Conservation (phyloP, 805 yeast genomes). For the Candida odintsovae region DNA sequence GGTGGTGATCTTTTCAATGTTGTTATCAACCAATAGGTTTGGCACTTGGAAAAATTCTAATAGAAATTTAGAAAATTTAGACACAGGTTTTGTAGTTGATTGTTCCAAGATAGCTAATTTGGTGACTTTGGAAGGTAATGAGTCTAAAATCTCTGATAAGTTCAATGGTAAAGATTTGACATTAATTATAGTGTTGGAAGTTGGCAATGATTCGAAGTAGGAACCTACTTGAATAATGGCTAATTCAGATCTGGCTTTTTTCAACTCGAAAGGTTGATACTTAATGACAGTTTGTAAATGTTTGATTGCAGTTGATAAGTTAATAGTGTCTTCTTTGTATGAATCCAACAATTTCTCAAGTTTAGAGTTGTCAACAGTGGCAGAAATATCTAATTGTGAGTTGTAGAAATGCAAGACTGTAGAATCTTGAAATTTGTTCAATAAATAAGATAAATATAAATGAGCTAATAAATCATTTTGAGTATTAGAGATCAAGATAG, state of each 20-base stretch:
- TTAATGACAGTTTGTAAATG: background rate
- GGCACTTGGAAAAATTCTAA: conserved; percentile 68
- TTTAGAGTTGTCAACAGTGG: conserved; percentile 1
- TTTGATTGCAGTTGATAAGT: conserved; percentile 3
- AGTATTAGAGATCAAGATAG: conserved; percentile 62
- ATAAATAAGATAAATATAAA: conserved; percentile 52
- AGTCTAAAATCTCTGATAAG: conserved; percentile 47
- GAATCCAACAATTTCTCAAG: conserved; percentile 1
- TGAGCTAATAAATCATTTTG: conserved; percentile 47
- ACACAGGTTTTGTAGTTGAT: conserved; percentile 24
- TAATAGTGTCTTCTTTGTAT: conserved; percentile 6
- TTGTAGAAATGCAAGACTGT: conserved; percentile 73
- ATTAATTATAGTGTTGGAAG: conserved; percentile 37
- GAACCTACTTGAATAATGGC: conserved; percentile 47
- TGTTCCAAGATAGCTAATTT: conserved; percentile 64
- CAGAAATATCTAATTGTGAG: conserved; percentile 14
- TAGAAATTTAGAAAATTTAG: conserved; percentile 62
- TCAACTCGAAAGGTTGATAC: conserved; percentile 5
- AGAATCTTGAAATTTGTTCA: conserved; percentile 40
- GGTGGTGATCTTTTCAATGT: conserved; percentile 48
- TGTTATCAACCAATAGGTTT: conserved; percentile 38
- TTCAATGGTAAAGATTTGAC: conserved; percentile 67
- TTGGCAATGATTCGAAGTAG: conserved; percentile 36
- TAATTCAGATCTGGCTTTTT: conserved; percentile 1
- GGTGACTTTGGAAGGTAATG: conserved; percentile 36